Percentiles rank a stretch among this genome's conserved stretches.
Evolutionary conservation across 2,329 filamentous ascomycete species (phyloP).

Genomic region (Bipolaris cookei): DNA sequence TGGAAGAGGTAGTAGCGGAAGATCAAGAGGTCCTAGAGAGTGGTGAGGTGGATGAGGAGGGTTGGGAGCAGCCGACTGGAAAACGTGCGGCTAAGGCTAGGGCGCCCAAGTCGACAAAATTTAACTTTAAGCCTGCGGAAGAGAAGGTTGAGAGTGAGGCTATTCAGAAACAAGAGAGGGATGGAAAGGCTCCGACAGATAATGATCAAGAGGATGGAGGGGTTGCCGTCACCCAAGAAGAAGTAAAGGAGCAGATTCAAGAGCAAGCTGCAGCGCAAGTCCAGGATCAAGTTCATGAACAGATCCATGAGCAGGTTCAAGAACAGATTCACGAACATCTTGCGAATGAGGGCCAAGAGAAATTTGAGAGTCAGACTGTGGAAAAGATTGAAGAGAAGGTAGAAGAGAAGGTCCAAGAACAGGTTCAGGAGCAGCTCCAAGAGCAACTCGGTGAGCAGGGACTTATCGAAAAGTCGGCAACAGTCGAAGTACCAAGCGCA

Average conservation of each 20-base stretch:
- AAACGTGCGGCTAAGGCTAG: constrained; percentile 19
- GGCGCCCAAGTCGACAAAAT: constrained; percentile 15
- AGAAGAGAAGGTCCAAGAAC: constrained; percentile 16
- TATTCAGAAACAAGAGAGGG: constrained; percentile 5
- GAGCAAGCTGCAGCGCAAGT: constrained; percentile 3
- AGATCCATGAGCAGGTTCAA: constrained; percentile 11
- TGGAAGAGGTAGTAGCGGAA: constrained; percentile 5
- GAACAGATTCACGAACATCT: constrained; percentile 20
- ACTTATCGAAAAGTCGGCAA: constrained; percentile 6
- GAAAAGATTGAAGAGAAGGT: constrained; percentile 10
- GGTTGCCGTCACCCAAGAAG: constrained; percentile 11
- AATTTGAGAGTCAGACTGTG: constrained; percentile 2
- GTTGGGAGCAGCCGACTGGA: constrained; percentile 20
- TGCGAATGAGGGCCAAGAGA: constrained; percentile 2
- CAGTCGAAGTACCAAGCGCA: constrained; percentile 2
- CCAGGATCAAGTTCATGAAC: constrained; percentile 19
- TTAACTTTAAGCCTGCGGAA: constrained; percentile 18
- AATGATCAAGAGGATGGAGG: constrained; percentile 14
- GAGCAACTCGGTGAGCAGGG: constrained; percentile 7
- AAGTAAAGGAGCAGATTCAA: constrained; percentile 13
- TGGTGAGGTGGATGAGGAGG: constrained; percentile 16
- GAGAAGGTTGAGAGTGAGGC: constrained; percentile 7
- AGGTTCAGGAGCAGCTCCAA: constrained; percentile 12
- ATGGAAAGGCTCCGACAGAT: not conserved
- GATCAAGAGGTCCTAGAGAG: not conserved